These are phyloP conservation scores for Clarkia xantiana DNA, from an alignment of 345 rosid genomes.

Conservation along the genomic window DNA sequence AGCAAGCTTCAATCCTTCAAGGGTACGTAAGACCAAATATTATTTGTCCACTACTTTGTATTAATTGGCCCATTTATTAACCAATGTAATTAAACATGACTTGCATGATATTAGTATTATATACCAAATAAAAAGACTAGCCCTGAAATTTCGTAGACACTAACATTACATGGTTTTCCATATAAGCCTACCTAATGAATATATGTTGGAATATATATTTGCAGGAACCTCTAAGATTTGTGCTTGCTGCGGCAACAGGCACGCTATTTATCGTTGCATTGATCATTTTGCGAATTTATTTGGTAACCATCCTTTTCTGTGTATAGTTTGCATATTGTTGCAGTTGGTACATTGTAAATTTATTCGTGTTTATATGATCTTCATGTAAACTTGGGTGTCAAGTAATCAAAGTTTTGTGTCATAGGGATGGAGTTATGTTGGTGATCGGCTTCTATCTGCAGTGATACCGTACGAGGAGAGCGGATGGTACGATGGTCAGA, in stretches of 20 bases:
- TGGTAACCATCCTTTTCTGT: conserved; percentile 29
- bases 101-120: too few species aligned
- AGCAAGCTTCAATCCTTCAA: conserved; percentile 92
- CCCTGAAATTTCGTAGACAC: too few species aligned
- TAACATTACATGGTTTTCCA: too few species aligned
- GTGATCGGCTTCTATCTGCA: conserved; percentile 87
- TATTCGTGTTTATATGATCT: not conserved
- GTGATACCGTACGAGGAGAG: conserved; percentile 93
- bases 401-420: not conserved
- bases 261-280: conserved; percentile 72
- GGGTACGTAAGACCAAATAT: conserved; percentile 32
- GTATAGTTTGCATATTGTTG: not conserved
- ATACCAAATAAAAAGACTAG: too few species aligned
- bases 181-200: too few species aligned
- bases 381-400: not conserved
- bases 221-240: conserved; percentile 85
- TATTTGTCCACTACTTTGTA: too few species aligned
- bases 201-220: conserved; percentile 3
- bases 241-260: conserved; percentile 87
- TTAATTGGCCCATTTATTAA: too few species aligned
- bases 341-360: not conserved
- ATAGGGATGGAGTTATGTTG: conserved; percentile 98
- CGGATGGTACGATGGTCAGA: conserved; percentile 98
- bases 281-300: conserved; percentile 68
- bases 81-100: too few species aligned